Percentiles rank a stretch among this genome's conserved stretches.
Evolutionary conservation across 2,329 filamentous ascomycete genomes (phyloP).

Genomic region (Hymenotorrendiella dingleyae): DNA sequence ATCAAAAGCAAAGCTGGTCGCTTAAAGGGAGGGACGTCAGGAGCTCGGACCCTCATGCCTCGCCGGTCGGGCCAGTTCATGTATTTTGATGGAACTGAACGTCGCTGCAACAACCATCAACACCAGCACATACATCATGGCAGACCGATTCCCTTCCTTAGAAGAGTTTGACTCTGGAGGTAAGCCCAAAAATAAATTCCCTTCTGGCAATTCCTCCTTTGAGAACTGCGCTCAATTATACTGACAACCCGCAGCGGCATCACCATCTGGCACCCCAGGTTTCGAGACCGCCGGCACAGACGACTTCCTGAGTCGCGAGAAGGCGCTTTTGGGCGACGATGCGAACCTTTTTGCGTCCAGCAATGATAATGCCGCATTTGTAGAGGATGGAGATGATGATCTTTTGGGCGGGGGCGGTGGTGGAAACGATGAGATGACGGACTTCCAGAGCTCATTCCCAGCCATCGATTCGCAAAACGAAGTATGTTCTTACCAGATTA

Average conservation of each 20-base stretch:
- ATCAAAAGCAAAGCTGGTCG: too few species aligned
- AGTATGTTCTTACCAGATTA: conserved; percentile 39
- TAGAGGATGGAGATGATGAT: conserved; percentile 64
- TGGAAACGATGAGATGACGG: conserved; percentile 35
- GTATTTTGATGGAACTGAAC: too few species aligned
- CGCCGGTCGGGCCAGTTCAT: too few species aligned
- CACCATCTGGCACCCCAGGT: conserved; percentile 43
- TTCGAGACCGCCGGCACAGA: conserved; percentile 56
- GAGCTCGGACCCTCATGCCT: too few species aligned
- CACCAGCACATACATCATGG: conserved; percentile 39
- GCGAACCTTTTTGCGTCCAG: conserved; percentile 81
- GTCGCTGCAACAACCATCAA: conserved; percentile 7
- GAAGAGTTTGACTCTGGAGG: conserved; percentile 53
- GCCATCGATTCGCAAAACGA: conserved; percentile 65
- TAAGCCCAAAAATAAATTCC: conserved; percentile 24
- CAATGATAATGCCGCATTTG: conserved; percentile 61
- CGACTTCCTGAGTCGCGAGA: conserved; percentile 89
- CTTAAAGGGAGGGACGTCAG: too few species aligned
- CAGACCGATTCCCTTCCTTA: conserved; percentile 53
- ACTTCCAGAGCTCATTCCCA: conserved; percentile 86
- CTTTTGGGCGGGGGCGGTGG: conserved; percentile 62
- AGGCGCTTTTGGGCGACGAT: conserved; percentile 82
- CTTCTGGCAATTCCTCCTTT: background rate
- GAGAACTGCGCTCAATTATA: background rate
- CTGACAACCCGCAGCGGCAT: conserved; percentile 51